Percentiles rank a stretch among this genome's conserved stretches.
These are phyloP conservation scores for Rhodamnia rubescens DNA, from an alignment of 345 rosid genomes.

Conservation along the genomic window DNA sequence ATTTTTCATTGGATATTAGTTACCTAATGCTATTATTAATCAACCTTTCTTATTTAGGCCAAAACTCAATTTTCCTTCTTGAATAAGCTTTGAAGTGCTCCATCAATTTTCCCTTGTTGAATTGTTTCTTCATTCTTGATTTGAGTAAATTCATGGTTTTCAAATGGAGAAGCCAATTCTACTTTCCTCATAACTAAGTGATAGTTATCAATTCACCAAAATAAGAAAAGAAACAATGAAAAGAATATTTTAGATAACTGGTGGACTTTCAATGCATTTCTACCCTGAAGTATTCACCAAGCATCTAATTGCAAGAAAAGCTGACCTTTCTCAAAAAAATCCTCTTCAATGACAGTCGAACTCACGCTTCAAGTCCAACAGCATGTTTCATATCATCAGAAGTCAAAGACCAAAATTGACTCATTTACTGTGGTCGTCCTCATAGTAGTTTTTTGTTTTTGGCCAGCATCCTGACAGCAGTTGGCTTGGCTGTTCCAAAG, in stretches of 20 bases:
- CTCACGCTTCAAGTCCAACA: neutral
- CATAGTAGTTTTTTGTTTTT: neutral
- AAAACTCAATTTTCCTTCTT: neutral
- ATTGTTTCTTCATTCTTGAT: neutral
- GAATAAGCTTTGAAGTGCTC: neutral
- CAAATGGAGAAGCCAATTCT: neutral
- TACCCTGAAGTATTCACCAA: neutral
- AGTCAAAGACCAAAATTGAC: neutral
- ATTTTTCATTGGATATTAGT: neutral
- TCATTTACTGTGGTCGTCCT: neutral
- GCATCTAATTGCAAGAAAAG: neutral
- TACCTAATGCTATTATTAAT: neutral
- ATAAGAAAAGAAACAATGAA: no score
- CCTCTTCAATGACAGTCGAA: neutral
- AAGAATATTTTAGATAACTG: neutral
- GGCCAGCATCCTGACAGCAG: neutral
- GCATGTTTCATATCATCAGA: neutral
- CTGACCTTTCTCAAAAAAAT: neutral
- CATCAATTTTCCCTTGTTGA: neutral
- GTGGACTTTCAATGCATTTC: neutral
- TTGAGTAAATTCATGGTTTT: neutral
- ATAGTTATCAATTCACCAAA: neutral
- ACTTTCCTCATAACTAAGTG: neutral
- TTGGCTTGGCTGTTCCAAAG: neutral
- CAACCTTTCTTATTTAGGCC: neutral